Percentiles rank a stretch among this genome's conserved stretches.
These are phyloP conservation scores for Xenosphaeropsis pyriputrescens DNA, from an alignment of 2,329 filamentous ascomycete genomes.

Conservation along the genomic window DNA sequence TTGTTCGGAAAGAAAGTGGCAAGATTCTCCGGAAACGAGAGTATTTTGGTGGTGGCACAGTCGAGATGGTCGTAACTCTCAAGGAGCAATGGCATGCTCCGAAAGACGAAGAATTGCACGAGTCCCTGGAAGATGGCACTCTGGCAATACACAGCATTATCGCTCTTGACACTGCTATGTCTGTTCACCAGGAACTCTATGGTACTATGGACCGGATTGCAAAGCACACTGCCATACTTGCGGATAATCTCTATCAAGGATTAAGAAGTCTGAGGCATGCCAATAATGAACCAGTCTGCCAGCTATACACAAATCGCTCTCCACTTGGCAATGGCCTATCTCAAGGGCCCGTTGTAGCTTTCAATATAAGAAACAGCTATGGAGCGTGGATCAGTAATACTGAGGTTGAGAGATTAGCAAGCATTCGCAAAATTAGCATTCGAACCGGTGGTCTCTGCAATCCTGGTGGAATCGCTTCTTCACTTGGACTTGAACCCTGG, in stretches of 20 bases:
- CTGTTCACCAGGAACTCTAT: constrained; percentile 54
- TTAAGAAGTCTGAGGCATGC: constrained; percentile 49
- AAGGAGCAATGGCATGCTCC: constrained; percentile 71
- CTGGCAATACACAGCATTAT: constrained; percentile 83
- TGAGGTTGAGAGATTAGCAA: constrained; percentile 78
- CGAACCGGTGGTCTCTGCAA: constrained; percentile 87
- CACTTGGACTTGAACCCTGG: constrained; percentile 59
- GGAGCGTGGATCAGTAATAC: constrained; percentile 67
- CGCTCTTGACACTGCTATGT: constrained; percentile 62
- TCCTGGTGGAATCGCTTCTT: constrained; percentile 67
- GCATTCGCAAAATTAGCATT: constrained; percentile 66
- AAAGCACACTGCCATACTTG: constrained; percentile 54
- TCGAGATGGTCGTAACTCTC: constrained; percentile 72
- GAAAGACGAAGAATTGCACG: constrained; percentile 60
- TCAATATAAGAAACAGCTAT: constrained; percentile 59
- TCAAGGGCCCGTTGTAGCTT: constrained; percentile 66
- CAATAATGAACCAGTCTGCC: constrained; percentile 23
- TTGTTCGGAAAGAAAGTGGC: constrained; percentile 61
- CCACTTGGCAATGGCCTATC: constrained; percentile 16
- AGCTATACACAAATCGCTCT: constrained; percentile 13
- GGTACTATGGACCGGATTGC: constrained; percentile 56
- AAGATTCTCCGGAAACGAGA: constrained; percentile 47
- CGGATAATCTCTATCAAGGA: constrained; percentile 38
- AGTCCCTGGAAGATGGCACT: constrained; percentile 80
- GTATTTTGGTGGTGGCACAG: constrained; percentile 92